These are phyloP conservation scores for Exophiala mesophila DNA, from an alignment of 2,329 filamentous ascomycete genomes.

Conservation along the genomic window DNA sequence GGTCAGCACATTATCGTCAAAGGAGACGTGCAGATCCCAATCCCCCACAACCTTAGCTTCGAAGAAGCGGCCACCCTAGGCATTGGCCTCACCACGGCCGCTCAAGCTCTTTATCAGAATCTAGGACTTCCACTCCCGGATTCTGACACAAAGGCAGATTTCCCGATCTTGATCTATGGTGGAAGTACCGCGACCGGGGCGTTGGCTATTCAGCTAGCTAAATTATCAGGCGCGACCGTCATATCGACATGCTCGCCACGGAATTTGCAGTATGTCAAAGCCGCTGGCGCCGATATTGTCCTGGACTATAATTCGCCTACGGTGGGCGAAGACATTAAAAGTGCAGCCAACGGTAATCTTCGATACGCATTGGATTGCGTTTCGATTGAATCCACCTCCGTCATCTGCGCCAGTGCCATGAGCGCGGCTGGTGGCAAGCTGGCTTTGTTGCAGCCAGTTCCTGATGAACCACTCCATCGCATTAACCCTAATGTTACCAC, in stretches of 20 bases:
- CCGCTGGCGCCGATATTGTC: slow-evolving; percentile 31
- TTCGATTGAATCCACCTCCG: slow-evolving; percentile 23
- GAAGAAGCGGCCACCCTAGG: slow-evolving; percentile 30
- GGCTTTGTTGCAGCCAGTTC: slow-evolving; percentile 23
- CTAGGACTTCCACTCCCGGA: slow-evolving; percentile 17
- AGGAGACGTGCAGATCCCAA: slow-evolving; percentile 27
- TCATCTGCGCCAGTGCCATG: slow-evolving; percentile 31
- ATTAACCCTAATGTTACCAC: slow-evolving; percentile 30
- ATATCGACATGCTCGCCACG: slow-evolving; percentile 32
- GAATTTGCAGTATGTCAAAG: slow-evolving; percentile 31
- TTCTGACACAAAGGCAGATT: slow-evolving; percentile 26
- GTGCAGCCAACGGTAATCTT: slow-evolving; percentile 32
- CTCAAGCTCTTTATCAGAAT: slow-evolving; percentile 37
- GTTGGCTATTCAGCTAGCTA: slow-evolving; percentile 37
- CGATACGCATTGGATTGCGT: slow-evolving; percentile 34
- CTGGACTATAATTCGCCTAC: slow-evolving; percentile 30
- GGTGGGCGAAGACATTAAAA: slow-evolving; percentile 26
- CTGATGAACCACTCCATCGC: slow-evolving; percentile 18
- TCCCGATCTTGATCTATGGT: slow-evolving; percentile 35
- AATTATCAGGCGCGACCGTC: slow-evolving; percentile 30
- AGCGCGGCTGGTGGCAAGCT: slow-evolving; percentile 30
- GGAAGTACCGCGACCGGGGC: slow-evolving; percentile 35
- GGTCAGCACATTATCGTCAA: slow-evolving; percentile 30
- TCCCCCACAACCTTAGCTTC: slow-evolving; percentile 29
- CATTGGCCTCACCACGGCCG: slow-evolving; percentile 44